Base-by-base conservation (phyloP, 306 rosid genomes). In the Arachis hypogaea region DNA sequence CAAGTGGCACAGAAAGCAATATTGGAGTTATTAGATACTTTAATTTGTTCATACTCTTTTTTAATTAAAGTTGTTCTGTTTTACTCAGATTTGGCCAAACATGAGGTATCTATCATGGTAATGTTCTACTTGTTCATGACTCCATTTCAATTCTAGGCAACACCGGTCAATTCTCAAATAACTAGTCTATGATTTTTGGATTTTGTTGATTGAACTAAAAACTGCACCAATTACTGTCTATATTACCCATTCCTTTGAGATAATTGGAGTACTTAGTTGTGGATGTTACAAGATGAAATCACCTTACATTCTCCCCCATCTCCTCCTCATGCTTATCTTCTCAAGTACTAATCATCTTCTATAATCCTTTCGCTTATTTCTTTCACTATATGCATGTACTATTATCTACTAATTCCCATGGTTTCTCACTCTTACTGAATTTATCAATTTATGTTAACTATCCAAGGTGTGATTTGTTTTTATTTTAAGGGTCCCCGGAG, bases 271-370 rank as follows among this genome's bases (percentile, higher is more conserved):
- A 41, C 3, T 29, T 30, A 30, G 51, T 30, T 16, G 51, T 60
- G 59, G 44, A 77, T 63, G 45, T 69, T 2, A 22, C 8, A 78
- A 75, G 71, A 84, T 80, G 88, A 81, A 72, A 72, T 61, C 82
- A 38, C 49, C 78, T 71, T 59, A 10, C 59, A 47, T 57, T 4
- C 12, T 82, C 75, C 58, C 71, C 30, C 54, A 64, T 44, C 60
- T 83, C 30, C 16, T 79, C 11, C 68, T 83, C 41, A 5, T 78
- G 73, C 86, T 16, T 16, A 62, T 84, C 71, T 78, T 86, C 55
- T 82, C 91, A 70, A 76, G 86, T 84, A 69, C 7, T 51, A 10
- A 7, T 16, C 18, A 16, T 16, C 18, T 16, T 0, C 18, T 16
- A 16, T 16, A 16, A 16, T 16, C 18, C 18, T 16, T 42, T 11